Base-by-base conservation (phyloP, 2,329 filamentous ascomycete genomes). In the Aspergillus pseudonomiae region DNA sequence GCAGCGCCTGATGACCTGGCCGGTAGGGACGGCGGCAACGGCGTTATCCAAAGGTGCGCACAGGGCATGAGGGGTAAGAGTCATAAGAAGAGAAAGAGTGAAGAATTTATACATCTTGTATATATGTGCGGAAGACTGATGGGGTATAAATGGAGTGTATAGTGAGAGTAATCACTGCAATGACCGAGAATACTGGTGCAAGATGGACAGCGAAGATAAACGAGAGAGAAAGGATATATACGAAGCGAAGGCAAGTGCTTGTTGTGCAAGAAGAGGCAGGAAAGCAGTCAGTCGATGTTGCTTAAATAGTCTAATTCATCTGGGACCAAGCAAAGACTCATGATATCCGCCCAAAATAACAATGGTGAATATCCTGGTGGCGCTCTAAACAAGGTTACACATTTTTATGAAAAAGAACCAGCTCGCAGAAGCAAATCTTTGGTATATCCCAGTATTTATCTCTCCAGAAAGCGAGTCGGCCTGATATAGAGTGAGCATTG, bases 1-100 rank as follows among this genome's bases (percentile, higher is more conserved):
- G 66, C 80, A 81, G 41, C 71, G 69, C 34, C 70, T 70, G 62
- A 80, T 73, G 39, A 87, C 73, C 2, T 79, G 81, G 36, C 85
- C 86, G 61, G 57, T 71, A 67, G 14, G 74, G 69, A 19, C 76
- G 63, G 2, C 48, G 3, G 24, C 32, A n/a, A 34, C 26, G 2
- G 24, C 39, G 14, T 32, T 32, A 21, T 21, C 26, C 39, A 14
- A 14, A 16, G 28, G 59, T 57, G 21, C 21, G 24, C 53, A 54
- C 14, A 36, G 11, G 34, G 30, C 28, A 14, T 28, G 45, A 7
- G 39, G 6, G 10, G 26, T 36, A 9, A 50, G 53, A 50, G 36
- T 48, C 21, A n/a, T n/a, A 43, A 57, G 50, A 48, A 46, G 41
- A 50, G 54, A 52, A 53, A 59, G 36, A 32, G 48, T 50, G 41